Conservation (phyloP, 75 land plant genomes). For the Cupressus sempervirens region DNA sequence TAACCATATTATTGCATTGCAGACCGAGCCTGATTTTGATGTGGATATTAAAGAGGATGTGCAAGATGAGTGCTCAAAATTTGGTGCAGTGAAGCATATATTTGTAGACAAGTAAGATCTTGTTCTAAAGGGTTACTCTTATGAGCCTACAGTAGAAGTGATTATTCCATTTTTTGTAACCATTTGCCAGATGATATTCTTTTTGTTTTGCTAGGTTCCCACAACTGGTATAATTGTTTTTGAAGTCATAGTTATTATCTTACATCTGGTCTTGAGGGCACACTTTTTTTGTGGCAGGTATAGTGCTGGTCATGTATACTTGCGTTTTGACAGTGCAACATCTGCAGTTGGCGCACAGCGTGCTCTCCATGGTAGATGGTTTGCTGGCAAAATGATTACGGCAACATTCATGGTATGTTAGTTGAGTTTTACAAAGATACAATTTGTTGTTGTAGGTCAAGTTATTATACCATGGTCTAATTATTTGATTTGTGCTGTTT, state of each 20-base stretch:
- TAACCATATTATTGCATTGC: constrained; percentile 6
- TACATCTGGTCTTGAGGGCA: neutral
- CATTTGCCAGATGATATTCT: neutral
- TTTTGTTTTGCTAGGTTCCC: neutral
- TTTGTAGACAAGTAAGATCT: constrained; percentile 59
- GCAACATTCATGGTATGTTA: constrained; percentile 72
- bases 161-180: neutral
- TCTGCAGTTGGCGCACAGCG: constrained; percentile 79
- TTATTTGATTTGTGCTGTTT: neutral
- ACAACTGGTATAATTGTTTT: neutral
- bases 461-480: neutral
- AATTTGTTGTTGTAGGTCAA: too few relatives aligned
- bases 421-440: neutral
- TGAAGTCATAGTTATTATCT: neutral
- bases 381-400: constrained; percentile 93
- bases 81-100: constrained; percentile 54
- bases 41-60: constrained; percentile 69
- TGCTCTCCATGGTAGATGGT: constrained; percentile 95
- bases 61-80: constrained; percentile 65
- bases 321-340: constrained; percentile 57
- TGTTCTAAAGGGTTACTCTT: neutral
- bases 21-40: constrained; percentile 71
- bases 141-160: neutral
- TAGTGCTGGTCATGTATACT: constrained; percentile 60
- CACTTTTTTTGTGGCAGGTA: constrained; percentile 30